Evolutionary conservation across 2,329 filamentous ascomycete species (phyloP), one percentile per base, ranked within the genome.

Genomic region (Trichoderma cornu-damae): DNA sequence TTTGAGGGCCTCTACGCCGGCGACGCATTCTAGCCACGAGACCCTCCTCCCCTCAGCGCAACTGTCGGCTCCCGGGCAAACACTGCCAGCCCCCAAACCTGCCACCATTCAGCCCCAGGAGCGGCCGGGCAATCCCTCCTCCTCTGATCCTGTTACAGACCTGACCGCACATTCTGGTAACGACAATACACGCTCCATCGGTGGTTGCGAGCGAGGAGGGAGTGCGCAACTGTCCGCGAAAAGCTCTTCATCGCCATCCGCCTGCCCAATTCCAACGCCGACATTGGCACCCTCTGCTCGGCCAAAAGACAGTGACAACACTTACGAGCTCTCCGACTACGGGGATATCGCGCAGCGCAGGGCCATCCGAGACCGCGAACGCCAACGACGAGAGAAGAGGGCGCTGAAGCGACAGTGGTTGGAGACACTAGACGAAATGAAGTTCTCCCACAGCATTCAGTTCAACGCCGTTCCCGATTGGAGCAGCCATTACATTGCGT

Each of bases 401-500:
- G 73, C 74, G 64, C 77, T 80, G 71, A 91, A 91, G 78, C 81
- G 84, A 71, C 77, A 78, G 68, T 82, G 83, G 79, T 85, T 92
- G 67, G 83, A 89, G 66, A 79, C 86, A 65, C 82, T 79, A 64
- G 86, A 88, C 84, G 89, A 90, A 70, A 99, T 99, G 94, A 97
- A 97, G 86, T 99, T 99, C 80, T 97, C 93, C 16, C 94, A 99
- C 73, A 97, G 93, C 75, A 87, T 99, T 66, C 94, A 99, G 79
- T 99, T 99, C 77, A 99, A 99, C 78, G 92, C 94, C 62, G 94
- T 99, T 66, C 94, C 94, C n/a, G 94, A 99, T 75, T 99, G 94
- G 94, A 96, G 90, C 78, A 92, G 87, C 67, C 86, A 97, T 74
- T 99, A 99, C 74, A 95, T 99, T 69, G 89, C 92, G 60, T 99